Evolutionary conservation across 768 basidiomycete species (phyloP).

Genomic region (button mushroom (Agaricus bisporus)): DNA sequence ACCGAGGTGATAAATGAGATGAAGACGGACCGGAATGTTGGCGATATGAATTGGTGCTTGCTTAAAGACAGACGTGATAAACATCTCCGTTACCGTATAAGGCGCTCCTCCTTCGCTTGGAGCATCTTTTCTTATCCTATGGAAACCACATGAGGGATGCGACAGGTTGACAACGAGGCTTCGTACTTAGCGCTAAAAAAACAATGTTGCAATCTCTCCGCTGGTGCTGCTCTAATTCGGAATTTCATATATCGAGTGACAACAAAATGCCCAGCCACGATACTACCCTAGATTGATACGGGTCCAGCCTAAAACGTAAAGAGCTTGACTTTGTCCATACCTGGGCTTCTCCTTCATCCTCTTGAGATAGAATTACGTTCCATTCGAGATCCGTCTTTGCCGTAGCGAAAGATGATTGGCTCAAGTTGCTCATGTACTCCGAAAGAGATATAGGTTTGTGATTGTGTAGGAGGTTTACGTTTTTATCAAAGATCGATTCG

Average conservation of each 20-base stretch:
- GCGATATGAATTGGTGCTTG: conserved; percentile 27
- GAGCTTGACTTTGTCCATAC: background rate
- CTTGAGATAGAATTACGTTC: conserved; percentile 24
- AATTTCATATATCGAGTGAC: conserved; percentile 33
- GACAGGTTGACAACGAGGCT: conserved; percentile 12
- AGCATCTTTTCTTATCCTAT: conserved; percentile 19
- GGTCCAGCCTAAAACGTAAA: background rate
- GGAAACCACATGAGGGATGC: background rate
- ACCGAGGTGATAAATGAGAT: background rate
- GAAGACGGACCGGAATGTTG: background rate
- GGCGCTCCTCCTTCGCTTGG: conserved; percentile 9
- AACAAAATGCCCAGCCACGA: conserved; percentile 34
- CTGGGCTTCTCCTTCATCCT: conserved; percentile 7
- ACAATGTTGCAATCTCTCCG: conserved; percentile 25
- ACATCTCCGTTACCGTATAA: conserved; percentile 27
- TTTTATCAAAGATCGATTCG: background rate
- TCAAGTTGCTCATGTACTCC: conserved; percentile 22
- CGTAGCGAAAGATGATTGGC: conserved; percentile 14
- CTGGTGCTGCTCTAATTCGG: conserved; percentile 32
- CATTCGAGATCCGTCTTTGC: conserved; percentile 24
- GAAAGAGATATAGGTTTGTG: conserved; percentile 20
- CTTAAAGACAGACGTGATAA: conserved; percentile 24
- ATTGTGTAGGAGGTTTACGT: conserved; percentile 13
- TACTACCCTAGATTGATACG: conserved; percentile 10
- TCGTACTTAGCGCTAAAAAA: conserved; percentile 36